Evolutionary conservation across 1,139 yeast genomes (phyloP).

Genomic region (Suhomyces anneliseae): DNA sequence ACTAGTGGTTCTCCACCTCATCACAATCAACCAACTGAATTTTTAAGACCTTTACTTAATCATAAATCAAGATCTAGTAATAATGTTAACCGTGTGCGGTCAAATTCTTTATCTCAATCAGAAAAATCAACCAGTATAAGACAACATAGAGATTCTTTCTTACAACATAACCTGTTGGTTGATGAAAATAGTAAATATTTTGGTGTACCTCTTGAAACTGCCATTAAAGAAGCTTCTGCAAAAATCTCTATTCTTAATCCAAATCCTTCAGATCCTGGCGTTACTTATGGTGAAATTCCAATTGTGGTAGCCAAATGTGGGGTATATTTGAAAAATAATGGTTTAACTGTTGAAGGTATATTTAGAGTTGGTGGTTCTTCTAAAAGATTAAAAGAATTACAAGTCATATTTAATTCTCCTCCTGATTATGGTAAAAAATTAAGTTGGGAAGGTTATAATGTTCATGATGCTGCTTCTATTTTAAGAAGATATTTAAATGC

Average conservation of each 20-base stretch:
- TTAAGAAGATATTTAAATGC: slow-evolving; percentile 83
- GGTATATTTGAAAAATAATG: slow-evolving; percentile 74
- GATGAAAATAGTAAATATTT: slow-evolving; percentile 63
- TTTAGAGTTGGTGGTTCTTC: slow-evolving; percentile 93
- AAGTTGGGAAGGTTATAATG: slow-evolving; percentile 90
- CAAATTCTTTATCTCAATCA: slow-evolving; percentile 37
- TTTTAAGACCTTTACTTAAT: slow-evolving; percentile 47
- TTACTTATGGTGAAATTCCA: slow-evolving; percentile 78
- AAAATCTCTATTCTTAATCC: slow-evolving; percentile 63
- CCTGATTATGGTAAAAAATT: slow-evolving; percentile 88
- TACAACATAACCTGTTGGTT: slow-evolving; percentile 44
- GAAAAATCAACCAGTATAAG: slow-evolving; percentile 40
- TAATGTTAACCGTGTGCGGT: slow-evolving; percentile 44
- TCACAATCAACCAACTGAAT: slow-evolving; percentile 25
- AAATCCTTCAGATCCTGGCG: slow-evolving; percentile 49
- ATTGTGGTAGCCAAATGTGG: slow-evolving; percentile 96
- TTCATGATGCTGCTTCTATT: slow-evolving; percentile 96
- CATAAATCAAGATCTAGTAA: slow-evolving; percentile 53
- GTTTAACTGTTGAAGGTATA: slow-evolving; percentile 80
- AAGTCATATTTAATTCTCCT: slow-evolving; percentile 76
- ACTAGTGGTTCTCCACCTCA: slow-evolving; percentile 9
- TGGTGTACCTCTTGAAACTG: slow-evolving; percentile 77
- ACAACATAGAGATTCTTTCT: slow-evolving; percentile 58
- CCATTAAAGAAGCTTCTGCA: slow-evolving; percentile 74
- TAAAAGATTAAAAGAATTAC: slow-evolving; percentile 83